Percentiles rank a stretch among this genome's conserved stretches.
Evolutionary conservation across 768 basidiomycete species (phyloP).

Genomic region (Amanita muscaria): DNA sequence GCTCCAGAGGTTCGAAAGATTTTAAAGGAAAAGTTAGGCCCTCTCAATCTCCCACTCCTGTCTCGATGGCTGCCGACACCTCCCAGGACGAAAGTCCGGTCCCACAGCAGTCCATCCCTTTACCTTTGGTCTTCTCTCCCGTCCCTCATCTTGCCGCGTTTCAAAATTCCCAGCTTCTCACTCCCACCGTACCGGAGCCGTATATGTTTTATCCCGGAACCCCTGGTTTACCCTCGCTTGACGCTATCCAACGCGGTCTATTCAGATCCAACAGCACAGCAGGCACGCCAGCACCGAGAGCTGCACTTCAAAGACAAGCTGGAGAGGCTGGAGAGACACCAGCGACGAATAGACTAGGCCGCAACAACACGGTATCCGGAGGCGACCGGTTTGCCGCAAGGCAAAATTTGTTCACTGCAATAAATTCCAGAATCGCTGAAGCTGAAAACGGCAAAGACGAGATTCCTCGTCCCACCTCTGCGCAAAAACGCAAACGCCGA

Average conservation of each 20-base stretch:
- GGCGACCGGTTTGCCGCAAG: slow-evolving; percentile 72
- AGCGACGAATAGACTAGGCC: slow-evolving; percentile 43
- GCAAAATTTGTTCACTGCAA: slow-evolving; percentile 52
- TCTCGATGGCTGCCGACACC: slow-evolving; percentile 48
- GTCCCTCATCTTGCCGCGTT: slow-evolving; percentile 51
- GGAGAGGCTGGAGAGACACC: slow-evolving; percentile 56
- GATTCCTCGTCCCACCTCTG: slow-evolving; percentile 30
- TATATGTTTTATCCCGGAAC: slow-evolving; percentile 57
- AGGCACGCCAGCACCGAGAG: slow-evolving; percentile 56
- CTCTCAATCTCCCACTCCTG: slow-evolving; percentile 37
- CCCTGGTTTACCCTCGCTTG: slow-evolving; percentile 64
- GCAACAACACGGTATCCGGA: slow-evolving; percentile 79
- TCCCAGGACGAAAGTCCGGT: slow-evolving; percentile 57
- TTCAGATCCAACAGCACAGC: slow-evolving; percentile 92
- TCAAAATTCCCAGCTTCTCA: slow-evolving; percentile 35
- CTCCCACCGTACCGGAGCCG: slow-evolving; percentile 44
- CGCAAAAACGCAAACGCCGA: slow-evolving; percentile 46
- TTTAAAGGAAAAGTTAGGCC: slow-evolving; percentile 52
- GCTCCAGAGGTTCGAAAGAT: slow-evolving; percentile 71
- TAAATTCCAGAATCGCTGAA: slow-evolving; percentile 51
- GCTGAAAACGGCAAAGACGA: slow-evolving; percentile 59
- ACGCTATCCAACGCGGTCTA: slow-evolving; percentile 69
- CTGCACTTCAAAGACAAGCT: slow-evolving; percentile 77
- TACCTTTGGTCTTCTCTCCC: slow-evolving; percentile 34
- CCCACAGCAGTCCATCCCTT: slow-evolving; percentile 24